These are phyloP conservation scores for Tulasnella calospora DNA, from an alignment of 768 basidiomycete genomes.

Conservation along the genomic window DNA sequence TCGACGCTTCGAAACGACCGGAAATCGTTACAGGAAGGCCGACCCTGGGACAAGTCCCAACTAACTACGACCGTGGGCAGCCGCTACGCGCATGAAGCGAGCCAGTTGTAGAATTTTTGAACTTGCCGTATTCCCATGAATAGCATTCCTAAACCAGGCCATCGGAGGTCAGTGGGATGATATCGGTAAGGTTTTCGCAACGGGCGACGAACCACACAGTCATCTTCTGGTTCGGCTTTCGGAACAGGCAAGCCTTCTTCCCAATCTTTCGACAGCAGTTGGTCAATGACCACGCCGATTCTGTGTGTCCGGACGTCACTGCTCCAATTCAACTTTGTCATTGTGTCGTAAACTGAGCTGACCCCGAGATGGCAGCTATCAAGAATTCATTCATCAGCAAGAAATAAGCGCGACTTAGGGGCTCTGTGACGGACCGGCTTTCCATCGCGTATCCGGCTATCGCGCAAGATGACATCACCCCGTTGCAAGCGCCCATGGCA, in stretches of 20 bases:
- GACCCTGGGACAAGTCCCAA: not conserved
- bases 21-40: not conserved
- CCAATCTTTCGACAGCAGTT: conserved; percentile 67
- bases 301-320: conserved; percentile 69
- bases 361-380: conserved; percentile 79
- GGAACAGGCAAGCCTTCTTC: conserved; percentile 46
- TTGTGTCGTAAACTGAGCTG: conserved; percentile 78
- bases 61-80: not conserved
- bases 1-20: not conserved
- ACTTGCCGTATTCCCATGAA: conserved; percentile 25
- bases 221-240: conserved; percentile 47
- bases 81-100: not conserved
- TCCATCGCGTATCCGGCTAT: conserved; percentile 85
- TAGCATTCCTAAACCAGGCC: conserved; percentile 18
- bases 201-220: conserved; percentile 52
- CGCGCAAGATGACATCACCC: conserved; percentile 70
- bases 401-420: not conserved
- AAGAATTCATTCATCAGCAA: not conserved
- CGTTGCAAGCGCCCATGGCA: conserved; percentile 78
- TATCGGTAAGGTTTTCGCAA: not conserved
- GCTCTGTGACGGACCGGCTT: conserved; percentile 38
- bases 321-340: conserved; percentile 63
- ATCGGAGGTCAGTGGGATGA: not conserved
- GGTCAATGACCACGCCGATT: conserved; percentile 65
- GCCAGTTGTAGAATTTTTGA: conserved; percentile 6